Evolutionary conservation across 495 filamentous ascomycete genomes (phyloP), one percentile per base, ranked within the genome.

Genomic region (Articulospora tetracladia): DNA sequence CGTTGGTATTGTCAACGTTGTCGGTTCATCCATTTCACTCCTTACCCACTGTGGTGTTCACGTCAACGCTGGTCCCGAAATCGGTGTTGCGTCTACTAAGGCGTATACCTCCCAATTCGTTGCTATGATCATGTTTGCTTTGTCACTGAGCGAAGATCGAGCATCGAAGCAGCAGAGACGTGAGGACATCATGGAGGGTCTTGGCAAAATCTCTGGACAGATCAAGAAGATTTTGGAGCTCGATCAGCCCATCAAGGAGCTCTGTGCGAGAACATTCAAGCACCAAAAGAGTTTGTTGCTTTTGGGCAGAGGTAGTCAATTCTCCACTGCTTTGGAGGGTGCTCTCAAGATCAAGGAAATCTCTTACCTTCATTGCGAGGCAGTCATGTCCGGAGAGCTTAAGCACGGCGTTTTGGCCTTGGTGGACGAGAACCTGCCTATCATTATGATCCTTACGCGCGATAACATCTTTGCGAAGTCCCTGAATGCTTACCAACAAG

Each of bases 311-410:
- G 94, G 94, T 62, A 90, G 91, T 68, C 94, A 98, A 74, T 97
- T 92, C 75, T 93, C 94, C 52, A 98, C 94, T 66, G 94, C 94
- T 20, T 86, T 98, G 44, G 94, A 98, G 79, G 94, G 94, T 84
- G 94, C 94, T 50, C 81, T 98, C 34, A 98, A 98, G 80, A 98
- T 98, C 72, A 98, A 98, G 83, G 94, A 98, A 77, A 98, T 98
- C 65, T 98, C 94, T 48, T 98, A 98, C 73, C 88, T 98, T 53
- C 94, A 98, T 73, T 98, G 94, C 73, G 94, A 98, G 79, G 94
- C 94, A 69, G 94, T 98, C 74, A 98, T 98, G 94, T 98, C 94
- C 59, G 94, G 94, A 71, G 94, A 98, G 77, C 77, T 98, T 64
- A 98, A 98, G 80, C 94, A 98, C 73, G 94, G 94, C 78, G 94